Evolutionary conservation across 345 rosid species (phyloP).

Genomic region (Luvunga scandens): DNA sequence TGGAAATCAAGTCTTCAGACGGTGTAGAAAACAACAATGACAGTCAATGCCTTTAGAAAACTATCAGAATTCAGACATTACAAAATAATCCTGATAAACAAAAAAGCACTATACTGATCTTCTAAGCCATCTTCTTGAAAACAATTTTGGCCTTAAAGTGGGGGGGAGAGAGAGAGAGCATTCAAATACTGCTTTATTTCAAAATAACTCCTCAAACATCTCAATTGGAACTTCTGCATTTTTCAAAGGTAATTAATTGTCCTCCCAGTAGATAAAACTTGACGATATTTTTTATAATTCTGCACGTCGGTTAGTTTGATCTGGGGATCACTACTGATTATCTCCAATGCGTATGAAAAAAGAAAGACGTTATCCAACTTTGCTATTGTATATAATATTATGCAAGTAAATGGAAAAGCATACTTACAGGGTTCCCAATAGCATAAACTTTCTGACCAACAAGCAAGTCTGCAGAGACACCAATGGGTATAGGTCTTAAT

Average conservation of each 20-base stretch:
- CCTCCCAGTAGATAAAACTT: neutral
- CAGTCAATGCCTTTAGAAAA: neutral
- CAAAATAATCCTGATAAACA: neutral
- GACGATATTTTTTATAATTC: neutral
- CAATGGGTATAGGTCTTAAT: conserved; percentile 83
- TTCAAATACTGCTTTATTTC: neutral
- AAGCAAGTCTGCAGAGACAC: conserved; percentile 88
- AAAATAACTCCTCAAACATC: neutral
- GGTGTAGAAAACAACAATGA: neutral
- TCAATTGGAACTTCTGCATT: neutral
- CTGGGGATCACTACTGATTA: neutral
- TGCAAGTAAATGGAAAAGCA: neutral
- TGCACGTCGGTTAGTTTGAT: neutral
- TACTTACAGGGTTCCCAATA: conserved; percentile 94
- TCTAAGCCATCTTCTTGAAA: neutral
- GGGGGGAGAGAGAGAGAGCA: neutral
- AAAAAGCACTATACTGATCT: neutral
- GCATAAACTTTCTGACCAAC: conserved; percentile 98
- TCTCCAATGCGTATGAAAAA: neutral
- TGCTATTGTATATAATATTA: neutral
- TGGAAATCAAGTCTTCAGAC: neutral
- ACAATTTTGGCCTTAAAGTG: neutral
- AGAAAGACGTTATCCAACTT: neutral
- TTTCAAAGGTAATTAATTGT: neutral
- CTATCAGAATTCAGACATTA: neutral